Evolutionary conservation across 1,139 yeast species (phyloP), one percentile per base, ranked within the genome.

Genomic region (Protomyces inouyei): DNA sequence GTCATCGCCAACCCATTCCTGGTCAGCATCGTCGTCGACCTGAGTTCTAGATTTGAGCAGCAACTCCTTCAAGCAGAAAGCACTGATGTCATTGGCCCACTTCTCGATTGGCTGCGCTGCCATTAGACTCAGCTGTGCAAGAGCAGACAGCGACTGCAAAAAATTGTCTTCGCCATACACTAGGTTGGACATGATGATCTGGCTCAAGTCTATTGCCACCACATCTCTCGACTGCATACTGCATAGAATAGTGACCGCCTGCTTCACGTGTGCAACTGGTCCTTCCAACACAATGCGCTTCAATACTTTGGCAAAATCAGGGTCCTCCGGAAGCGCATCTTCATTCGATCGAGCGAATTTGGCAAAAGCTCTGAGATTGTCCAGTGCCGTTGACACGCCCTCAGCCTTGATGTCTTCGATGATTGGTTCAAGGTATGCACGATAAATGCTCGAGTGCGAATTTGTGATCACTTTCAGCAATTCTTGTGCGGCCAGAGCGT

Each of bases 371-470:
- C 81, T 84, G 68, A 90, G 75, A 2, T 83, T 79, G 53, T 79
- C 77, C 64, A 68, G n/a, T 10, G 60, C 38, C 28, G 46, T 52
- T 23, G 25, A 21, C 12, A 37, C 14, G 10, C 54, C 54, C 12
- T 45, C 54, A 12, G 35, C 38, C 25, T 23, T 21, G 48, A 60
- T 55, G 8, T 45, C 35, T 0, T 79, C 74, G 0, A 81, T 77
- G 64, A 90, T 76, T 9, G 80, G 80, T 12, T 78, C 76, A 3
- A 87, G 77, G 70, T 88, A 88, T 52, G 81, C 80, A 69, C 83
- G 83, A 72, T 89, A 82, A 0, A 87, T 83, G 18, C 82, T 81
- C 0, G 97, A 96, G 56, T 83, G 78, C 2, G 81, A 78, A 2
- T 75, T 71, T 0, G 97, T 85, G 6, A 89, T 81, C 51, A 82